Base-by-base conservation (phyloP, 75 land plant genomes). In the Adiantum capillusveneris region DNA sequence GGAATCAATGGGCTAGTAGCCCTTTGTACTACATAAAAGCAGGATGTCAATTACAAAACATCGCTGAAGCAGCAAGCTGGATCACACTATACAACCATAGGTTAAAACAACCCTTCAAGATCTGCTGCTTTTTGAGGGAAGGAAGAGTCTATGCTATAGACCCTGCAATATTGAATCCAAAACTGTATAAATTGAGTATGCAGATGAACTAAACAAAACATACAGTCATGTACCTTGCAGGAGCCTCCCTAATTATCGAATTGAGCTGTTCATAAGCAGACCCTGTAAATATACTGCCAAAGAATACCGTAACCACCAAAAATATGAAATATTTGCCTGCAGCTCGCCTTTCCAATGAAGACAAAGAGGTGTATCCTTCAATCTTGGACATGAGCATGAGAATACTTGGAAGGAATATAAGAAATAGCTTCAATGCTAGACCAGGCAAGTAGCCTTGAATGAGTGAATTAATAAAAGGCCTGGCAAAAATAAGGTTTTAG, bases 371-470 rank as follows among this genome's bases (percentile, higher is more conserved):
- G 57, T 61, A 66, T 25, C 86, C 86, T 60, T 84, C 86, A 41
- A 84, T 21, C 46, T 80, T 84, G 1, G 83, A 80, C 77, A 84
- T 64, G 14, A 84, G 6, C 86, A 80, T 84, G 58, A 80, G 44
- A 20, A 84, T 70, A 7, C 36, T 57, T 50, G 86, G 86, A 31
- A 84, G 67, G 20, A 84, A 48, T 29, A 61, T 46, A 11, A 84
- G 76, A 39, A 76, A 84, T 20, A 76, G 29, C 62, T 80, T 84
- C 48, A 84, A 59, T 24, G 70, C 76, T 30, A 84, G 59, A 30
- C 86, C 86, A 34, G 86, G 86, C 45, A 84, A 66, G 50, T 81
- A 69, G 27, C 86, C 86, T 70, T 80, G 84, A 19, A 84, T 67
- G 46, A 84, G 66, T 53, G 84, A 76, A 67, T 77, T 76, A 34